Percentiles rank a stretch among this genome's conserved stretches.
Evolutionary conservation across 2,329 filamentous ascomycete species (phyloP).

Genomic region (Aspergillus luchuensis): DNA sequence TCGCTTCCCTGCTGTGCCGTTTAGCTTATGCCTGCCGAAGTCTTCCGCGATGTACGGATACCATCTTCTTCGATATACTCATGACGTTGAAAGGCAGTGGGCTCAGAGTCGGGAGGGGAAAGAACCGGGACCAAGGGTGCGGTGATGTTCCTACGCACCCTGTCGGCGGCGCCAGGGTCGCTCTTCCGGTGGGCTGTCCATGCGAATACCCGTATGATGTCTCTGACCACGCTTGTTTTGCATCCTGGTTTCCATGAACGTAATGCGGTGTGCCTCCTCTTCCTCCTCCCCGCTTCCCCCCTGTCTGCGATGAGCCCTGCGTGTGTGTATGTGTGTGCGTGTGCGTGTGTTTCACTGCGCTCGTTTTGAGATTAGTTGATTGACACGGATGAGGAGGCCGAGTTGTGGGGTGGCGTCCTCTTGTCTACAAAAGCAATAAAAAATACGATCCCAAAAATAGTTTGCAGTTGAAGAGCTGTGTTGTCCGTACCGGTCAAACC

Average conservation of each 20-base stretch:
- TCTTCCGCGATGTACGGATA: background rate
- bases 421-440: conserved; percentile 5
- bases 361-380: conserved; percentile 1
- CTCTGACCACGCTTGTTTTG: background rate
- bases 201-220: background rate
- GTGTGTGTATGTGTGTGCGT: background rate
- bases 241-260: background rate
- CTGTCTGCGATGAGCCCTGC: background rate
- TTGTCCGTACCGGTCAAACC: background rate
- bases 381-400: background rate
- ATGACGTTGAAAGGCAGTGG: conserved; percentile 1
- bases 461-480: background rate
- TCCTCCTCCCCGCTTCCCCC: too few species aligned
- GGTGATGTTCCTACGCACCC: background rate
- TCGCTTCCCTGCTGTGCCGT: background rate
- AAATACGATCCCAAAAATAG: conserved; percentile 3
- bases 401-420: background rate
- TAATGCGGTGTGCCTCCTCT: background rate
- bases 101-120: background rate
- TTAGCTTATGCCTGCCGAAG: background rate
- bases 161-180: background rate
- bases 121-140: background rate
- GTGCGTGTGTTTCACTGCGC: conserved; percentile 1
- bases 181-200: background rate
- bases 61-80: conserved; percentile 2